A percentile compares a stretch with the other conserved stretches of the same genome.
phyloP scores from a whole-genome alignment of 2,329 filamentous ascomycete species.

The Gyromitra esculenta region DNA sequence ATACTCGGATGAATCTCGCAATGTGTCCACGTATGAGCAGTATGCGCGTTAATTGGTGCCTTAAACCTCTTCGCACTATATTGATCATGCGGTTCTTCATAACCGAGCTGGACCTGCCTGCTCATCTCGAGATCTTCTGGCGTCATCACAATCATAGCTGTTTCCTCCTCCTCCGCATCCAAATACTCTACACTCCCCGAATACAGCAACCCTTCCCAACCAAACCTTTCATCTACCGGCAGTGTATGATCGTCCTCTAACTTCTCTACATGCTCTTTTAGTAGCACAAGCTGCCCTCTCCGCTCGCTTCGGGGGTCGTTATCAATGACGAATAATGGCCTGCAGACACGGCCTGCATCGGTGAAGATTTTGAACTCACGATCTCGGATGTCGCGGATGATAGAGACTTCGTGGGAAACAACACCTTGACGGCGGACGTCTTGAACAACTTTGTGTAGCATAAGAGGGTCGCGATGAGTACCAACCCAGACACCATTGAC shows the following conservation, averaged over 20 bases:
- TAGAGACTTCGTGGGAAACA: conserved; percentile 89
- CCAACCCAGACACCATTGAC: conserved; percentile 99
- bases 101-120: conserved; percentile 74
- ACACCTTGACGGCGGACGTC: conserved; percentile 81
- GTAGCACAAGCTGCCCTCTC: conserved; percentile 82
- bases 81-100: conserved; percentile 71
- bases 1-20: conserved; percentile 99
- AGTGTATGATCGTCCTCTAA: conserved; percentile 74
- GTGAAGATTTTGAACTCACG: conserved; percentile 99
- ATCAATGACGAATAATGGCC: conserved; percentile 92
- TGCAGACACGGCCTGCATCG: conserved; percentile 92
- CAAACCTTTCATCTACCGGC: conserved; percentile 66
- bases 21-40: conserved; percentile 92
- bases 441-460: conserved; percentile 81
- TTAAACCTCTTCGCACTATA: conserved; percentile 88
- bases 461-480: conserved; percentile 86
- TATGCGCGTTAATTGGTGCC: conserved; percentile 79
- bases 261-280: conserved; percentile 80
- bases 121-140: conserved; percentile 90
- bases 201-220: conserved; percentile 86
- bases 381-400: conserved; percentile 95
- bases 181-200: conserved; percentile 93
- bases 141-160: conserved; percentile 99
- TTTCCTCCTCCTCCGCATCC: conserved; percentile 98
- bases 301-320: conserved; percentile 77